Base-by-base conservation (phyloP, 2,329 filamentous ascomycete species). In the Bipolaris bicolor region DNA sequence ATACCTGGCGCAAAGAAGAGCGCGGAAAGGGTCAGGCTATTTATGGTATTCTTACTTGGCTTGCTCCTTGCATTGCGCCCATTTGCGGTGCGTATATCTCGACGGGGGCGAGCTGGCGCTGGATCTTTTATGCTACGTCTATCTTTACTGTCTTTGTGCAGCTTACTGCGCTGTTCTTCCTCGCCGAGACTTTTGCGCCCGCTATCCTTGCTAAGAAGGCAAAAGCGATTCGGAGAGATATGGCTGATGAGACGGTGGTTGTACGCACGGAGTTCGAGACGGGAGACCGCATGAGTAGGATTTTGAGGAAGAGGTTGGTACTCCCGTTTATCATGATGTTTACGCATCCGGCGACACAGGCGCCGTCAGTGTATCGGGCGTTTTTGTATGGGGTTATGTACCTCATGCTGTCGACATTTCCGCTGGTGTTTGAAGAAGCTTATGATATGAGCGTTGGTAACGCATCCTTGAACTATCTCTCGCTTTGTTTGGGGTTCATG, bases 91-190 rank as follows among this genome's bases (percentile, higher is more conserved):
- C 63, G 7, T 71, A 67, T 51, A 70, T 72, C 40, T 70, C 64
- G 2, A 51, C 58, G 44, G 53, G 59, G 10, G 64, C 56, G 3
- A 78, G 74, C 2, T 91, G 89, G 89, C 83, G 88, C 37, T 91
- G 89, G 89, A 83, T 86, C 13, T 91, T 91, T 76, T 90, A 84
- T 77, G 80, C 84, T 0, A 88, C 86, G 1, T 86, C 86, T 1
- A 86, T 90, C 56, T 78, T 79, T 13, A 85, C 86, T 58, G 86
- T 81, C 3, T 59, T 84, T 16, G 83, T 91, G 48, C 87, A 89
- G 67, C 49, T 83, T 18, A 75, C 82, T 0, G 88, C 88, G 5
- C 74, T 89, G 40, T 82, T 87, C 68, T 82, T 88, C 62, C 79
- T 86, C 59, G 66, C 68, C 20, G 81, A 84, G 62, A 82, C 80